A percentile compares a stretch with the other conserved stretches of the same genome.
Evolutionary conservation across 1,284 basidiomycete species (phyloP).

Genomic region (Puccinia horiana): DNA sequence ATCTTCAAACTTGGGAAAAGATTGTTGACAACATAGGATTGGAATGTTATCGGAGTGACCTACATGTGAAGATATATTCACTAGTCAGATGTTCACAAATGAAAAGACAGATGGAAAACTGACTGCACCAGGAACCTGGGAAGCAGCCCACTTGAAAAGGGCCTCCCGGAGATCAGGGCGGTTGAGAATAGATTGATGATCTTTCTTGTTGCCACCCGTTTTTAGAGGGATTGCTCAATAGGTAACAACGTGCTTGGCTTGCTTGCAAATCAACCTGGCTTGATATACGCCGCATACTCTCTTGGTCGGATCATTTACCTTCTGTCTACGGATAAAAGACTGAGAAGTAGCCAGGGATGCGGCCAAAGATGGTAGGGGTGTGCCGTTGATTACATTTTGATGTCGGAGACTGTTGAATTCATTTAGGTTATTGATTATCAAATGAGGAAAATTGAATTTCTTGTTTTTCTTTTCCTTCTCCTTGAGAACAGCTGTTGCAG

Average conservation of each 20-base stretch:
- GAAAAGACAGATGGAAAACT: background rate
- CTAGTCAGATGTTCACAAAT: background rate
- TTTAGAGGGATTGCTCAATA: background rate
- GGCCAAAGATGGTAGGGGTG: background rate
- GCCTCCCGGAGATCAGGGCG: background rate
- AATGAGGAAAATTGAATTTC: background rate
- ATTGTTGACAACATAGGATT: constrained; percentile 1
- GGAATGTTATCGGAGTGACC: constrained; percentile 20
- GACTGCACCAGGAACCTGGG: constrained; percentile 1
- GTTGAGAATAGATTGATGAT: background rate
- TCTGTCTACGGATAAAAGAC: background rate
- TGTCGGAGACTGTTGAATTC: constrained; percentile 2
- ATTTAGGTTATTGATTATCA: background rate
- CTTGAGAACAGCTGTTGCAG: constrained; percentile 6
- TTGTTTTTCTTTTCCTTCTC: constrained; percentile 10
- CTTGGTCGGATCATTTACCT: background rate
- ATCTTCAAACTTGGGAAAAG: background rate
- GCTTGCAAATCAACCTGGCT: background rate
- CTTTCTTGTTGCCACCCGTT: background rate
- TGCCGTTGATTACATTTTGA: background rate
- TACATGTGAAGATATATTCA: background rate
- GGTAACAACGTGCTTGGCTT: constrained; percentile 5
- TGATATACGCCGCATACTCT: background rate
- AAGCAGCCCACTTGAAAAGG: constrained; percentile 15
- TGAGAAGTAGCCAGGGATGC: constrained; percentile 11